Conservation (phyloP, 305 asterid species). For the Nicotiana rustica region DNA sequence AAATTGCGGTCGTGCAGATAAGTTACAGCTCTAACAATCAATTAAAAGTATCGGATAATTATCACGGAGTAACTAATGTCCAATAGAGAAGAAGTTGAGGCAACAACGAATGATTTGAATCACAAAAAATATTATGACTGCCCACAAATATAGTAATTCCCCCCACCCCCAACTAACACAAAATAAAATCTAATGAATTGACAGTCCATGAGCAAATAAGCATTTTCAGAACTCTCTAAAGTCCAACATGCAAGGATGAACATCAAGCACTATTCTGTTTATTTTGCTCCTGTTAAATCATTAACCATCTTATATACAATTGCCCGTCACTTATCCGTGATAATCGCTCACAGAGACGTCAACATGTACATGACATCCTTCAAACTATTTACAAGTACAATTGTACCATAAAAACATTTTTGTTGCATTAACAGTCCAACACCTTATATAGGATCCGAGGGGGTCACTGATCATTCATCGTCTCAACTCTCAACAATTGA, state of each 20-base stretch:
- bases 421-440: background rate
- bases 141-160: background rate
- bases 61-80: constrained; percentile 7
- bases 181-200: too few relatives aligned
- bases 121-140: background rate
- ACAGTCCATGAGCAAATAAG: constrained; percentile 6
- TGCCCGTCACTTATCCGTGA: background rate
- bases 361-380: background rate
- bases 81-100: background rate
- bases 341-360: constrained; percentile 2
- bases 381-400: background rate
- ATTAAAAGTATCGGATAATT: background rate
- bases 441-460: constrained; percentile 9
- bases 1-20: background rate
- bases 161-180: background rate
- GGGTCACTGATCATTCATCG: background rate
- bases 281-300: background rate
- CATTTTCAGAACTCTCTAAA: constrained; percentile 19
- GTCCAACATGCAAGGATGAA: background rate
- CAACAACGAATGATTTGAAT: constrained; percentile 7
- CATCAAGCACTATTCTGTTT: background rate
- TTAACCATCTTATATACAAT: constrained; percentile 3
- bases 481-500: background rate
- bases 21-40: constrained; percentile 25
- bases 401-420: background rate